Evolutionary conservation across 2,329 filamentous ascomycete genomes (phyloP), one percentile per base, ranked within the genome.

Genomic region (Onygenales sp.): DNA sequence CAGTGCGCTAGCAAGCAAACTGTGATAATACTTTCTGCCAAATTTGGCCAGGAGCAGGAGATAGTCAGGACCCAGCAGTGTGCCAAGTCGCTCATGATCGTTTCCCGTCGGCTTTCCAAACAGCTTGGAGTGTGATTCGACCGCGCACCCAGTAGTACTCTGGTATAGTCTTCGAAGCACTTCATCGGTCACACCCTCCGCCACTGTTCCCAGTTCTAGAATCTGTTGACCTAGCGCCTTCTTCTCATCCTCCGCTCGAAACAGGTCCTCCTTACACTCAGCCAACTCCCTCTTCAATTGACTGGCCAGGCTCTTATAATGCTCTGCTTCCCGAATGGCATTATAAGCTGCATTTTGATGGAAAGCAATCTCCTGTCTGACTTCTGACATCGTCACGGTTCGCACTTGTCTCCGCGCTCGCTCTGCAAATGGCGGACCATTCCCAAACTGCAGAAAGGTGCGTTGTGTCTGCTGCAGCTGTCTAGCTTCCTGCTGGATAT

Each of bases 201-300:
- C 47, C 36, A 49, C 47, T 14, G 47, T 49, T 14, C 47, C 47
- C 10, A 49, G 36, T 8, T 49, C 47, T 21, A 49, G 47, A 10
- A 49, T 49, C 36, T 49, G 47, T 27, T 49, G 47, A 10, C 47
- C 47, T n/a, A 49, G 34, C 36, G 17, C 47, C 36, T 40, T 49
- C 47, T 49, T 49, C 36, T 49, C 47, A 13, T 49, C 47, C n/a
- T 49, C 17, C 10, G 36, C 36, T 8, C 31, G 17, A 21, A 32
- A 49, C 17, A 49, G 47, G 31, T 49, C 47, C 21, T 49, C 40
- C 47, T 49, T 49, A 11, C 47, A 49, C 11, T 49, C 47, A n/a
- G 39, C 47, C 36, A 49, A 11, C 21, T 49, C 47, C 40, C 40
- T 49, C n/a, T 42, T 34, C 11, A 49, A 27, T n/a, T 34, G 40